Percentiles rank a stretch among this genome's conserved stretches.
These are phyloP conservation scores for Penicillium manginii DNA, from an alignment of 495 filamentous ascomycete genomes.

Conservation along the genomic window DNA sequence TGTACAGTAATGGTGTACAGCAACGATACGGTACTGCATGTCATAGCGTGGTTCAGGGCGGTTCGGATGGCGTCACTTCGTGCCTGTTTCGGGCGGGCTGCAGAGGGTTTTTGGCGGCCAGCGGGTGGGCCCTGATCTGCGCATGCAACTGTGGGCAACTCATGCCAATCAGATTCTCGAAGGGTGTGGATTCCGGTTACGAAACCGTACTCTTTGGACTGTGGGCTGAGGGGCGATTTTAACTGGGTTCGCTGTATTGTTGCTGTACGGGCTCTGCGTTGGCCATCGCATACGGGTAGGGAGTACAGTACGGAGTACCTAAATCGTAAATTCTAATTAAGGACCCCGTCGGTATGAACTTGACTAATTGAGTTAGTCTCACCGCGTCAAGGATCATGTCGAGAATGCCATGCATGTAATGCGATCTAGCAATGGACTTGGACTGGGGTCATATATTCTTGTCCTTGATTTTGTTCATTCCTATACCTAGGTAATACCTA, in stretches of 20 bases:
- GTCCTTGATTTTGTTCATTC: background rate
- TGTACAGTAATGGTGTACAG: background rate
- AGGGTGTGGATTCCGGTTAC: slow-evolving; percentile 21
- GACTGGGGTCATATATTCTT: too few species aligned
- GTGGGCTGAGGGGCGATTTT: background rate
- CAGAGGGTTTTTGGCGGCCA: slow-evolving; percentile 25
- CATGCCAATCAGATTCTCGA: slow-evolving; percentile 10
- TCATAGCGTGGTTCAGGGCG: slow-evolving; percentile 24
- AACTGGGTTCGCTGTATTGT: background rate
- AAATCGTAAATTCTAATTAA: slow-evolving; percentile 11
- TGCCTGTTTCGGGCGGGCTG: slow-evolving; percentile 34
- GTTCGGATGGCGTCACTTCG: slow-evolving; percentile 32
- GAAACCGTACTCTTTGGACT: background rate
- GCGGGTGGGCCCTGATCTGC: slow-evolving; percentile 34
- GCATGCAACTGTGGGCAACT: slow-evolving; percentile 13
- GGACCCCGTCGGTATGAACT: slow-evolving; percentile 22
- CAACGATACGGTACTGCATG: slow-evolving; percentile 23
- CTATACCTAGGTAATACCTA: too few species aligned
- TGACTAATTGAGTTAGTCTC: slow-evolving; percentile 22
- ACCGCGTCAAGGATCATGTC: background rate
- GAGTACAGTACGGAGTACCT: background rate
- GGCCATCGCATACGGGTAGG: too few species aligned
- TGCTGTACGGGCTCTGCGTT: too few species aligned
- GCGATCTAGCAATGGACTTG: background rate
- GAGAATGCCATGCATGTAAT: background rate